These are phyloP conservation scores for Auriscalpium vulgare DNA, from an alignment of 768 basidiomycete genomes.

Conservation along the genomic window DNA sequence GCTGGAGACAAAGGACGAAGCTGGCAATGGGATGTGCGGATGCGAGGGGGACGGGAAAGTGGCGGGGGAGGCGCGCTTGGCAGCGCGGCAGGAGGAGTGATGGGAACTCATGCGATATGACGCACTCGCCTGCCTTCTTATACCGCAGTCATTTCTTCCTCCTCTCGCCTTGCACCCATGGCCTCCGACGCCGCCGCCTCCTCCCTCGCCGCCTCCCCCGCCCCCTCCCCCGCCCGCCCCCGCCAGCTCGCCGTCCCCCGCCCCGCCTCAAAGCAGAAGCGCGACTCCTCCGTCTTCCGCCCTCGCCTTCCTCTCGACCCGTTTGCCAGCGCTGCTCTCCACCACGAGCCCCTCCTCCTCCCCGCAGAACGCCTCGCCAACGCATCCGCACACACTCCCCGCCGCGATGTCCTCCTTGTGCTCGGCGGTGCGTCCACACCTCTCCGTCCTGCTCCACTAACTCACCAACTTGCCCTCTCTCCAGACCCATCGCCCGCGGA, in stretches of 20 bases:
- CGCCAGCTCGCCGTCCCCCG: background rate
- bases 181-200: too few species aligned
- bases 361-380: conserved; percentile 17
- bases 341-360: conserved; percentile 23
- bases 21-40: too few species aligned
- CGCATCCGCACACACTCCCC: conserved; percentile 14
- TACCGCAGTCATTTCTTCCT: too few species aligned
- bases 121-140: too few species aligned
- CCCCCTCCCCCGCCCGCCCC: background rate
- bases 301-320: conserved; percentile 29
- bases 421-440: conserved; percentile 26
- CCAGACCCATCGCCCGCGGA: conserved; percentile 17
- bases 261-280: background rate
- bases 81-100: too few species aligned
- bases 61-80: too few species aligned
- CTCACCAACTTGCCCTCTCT: background rate
- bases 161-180: too few species aligned
- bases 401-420: conserved; percentile 28
- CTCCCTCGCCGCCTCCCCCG: background rate
- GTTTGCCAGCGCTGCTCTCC: conserved; percentile 19
- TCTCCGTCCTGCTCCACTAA: background rate
- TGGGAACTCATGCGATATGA: too few species aligned
- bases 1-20: too few species aligned
- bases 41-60: too few species aligned
- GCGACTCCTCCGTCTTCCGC: conserved; percentile 21